Conservation (phyloP, 2,329 filamentous ascomycete species). For the Fusarium virguliforme region DNA sequence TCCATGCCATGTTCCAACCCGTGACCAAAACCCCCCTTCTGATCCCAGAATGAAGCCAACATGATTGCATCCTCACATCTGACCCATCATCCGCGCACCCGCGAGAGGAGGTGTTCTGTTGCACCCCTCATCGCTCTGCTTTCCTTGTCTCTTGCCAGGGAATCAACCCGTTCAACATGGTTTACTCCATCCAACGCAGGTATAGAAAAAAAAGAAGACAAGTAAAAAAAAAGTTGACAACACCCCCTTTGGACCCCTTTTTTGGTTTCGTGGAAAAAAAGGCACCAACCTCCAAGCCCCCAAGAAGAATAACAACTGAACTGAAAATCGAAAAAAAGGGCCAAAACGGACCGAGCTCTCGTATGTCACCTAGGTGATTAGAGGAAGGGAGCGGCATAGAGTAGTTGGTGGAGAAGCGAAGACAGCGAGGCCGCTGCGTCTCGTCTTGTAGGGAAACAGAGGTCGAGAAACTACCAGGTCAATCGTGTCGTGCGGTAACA, state of each 20-base stretch:
- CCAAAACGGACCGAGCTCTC: slow-evolving; percentile 35
- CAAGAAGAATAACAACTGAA: slow-evolving; percentile 35
- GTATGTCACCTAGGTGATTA: slow-evolving; percentile 29
- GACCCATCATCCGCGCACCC: slow-evolving; percentile 44
- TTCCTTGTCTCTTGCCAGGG: slow-evolving; percentile 21
- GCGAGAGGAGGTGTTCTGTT: slow-evolving; percentile 29
- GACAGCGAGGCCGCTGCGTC: slow-evolving; percentile 16
- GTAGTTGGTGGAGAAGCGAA: slow-evolving; percentile 29
- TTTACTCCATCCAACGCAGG: slow-evolving; percentile 52
- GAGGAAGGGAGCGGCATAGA: slow-evolving; percentile 32
- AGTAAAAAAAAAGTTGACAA: slow-evolving; percentile 31
- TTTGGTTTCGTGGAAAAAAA: slow-evolving; percentile 41
- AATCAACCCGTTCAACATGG: slow-evolving; percentile 43
- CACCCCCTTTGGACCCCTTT: slow-evolving; percentile 37
- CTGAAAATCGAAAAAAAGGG: slow-evolving; percentile 40
- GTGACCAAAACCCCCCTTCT: slow-evolving; percentile 46
- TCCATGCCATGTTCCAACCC: slow-evolving; percentile 28
- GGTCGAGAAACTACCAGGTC: slow-evolving; percentile 42
- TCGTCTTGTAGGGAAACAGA: slow-evolving; percentile 12
- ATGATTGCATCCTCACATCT: slow-evolving; percentile 48
- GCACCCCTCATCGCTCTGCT: slow-evolving; percentile 28
- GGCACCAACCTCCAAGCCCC: slow-evolving; percentile 34
- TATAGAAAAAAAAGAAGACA: slow-evolving; percentile 49
- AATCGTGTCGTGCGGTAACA: slow-evolving; percentile 45
- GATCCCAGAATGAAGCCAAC: slow-evolving; percentile 46